Conservation (phyloP, 108 stramenopile genomes). For the Parietichytrium sp. region DNA sequence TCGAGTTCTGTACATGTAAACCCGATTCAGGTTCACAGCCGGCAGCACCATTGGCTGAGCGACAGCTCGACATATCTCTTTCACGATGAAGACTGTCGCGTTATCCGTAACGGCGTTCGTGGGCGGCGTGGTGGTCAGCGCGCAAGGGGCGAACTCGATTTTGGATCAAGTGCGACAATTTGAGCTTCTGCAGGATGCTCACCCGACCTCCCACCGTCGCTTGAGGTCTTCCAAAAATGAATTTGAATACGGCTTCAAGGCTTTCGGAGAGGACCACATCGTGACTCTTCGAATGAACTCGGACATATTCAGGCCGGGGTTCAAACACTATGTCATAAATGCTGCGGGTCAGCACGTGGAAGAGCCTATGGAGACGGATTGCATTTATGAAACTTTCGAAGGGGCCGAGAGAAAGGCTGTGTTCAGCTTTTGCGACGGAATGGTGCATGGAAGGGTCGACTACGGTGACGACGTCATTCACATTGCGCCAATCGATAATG, state of each 20-base stretch:
- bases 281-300: neutral
- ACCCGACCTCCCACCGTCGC: too few species aligned
- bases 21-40: too few species aligned
- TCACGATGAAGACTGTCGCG: too few species aligned
- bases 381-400: neutral
- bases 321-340: neutral
- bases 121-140: too few species aligned
- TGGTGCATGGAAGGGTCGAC: neutral
- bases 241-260: neutral
- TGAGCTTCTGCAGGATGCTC: too few species aligned
- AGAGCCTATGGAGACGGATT: neutral
- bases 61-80: too few species aligned
- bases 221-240: too few species aligned
- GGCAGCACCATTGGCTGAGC: too few species aligned
- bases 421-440: slow-evolving; percentile 10
- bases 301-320: neutral
- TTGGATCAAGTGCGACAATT: too few species aligned
- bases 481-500: neutral
- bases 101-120: too few species aligned
- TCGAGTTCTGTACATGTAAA: too few species aligned
- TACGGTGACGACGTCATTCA: neutral
- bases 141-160: too few species aligned
- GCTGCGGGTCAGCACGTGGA: neutral
- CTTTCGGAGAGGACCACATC: neutral
- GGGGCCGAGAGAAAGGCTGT: neutral